Evolutionary conservation across 1,284 basidiomycete species (phyloP), one percentile per base, ranked within the genome.

Genomic region (Kwoniella shivajii): DNA sequence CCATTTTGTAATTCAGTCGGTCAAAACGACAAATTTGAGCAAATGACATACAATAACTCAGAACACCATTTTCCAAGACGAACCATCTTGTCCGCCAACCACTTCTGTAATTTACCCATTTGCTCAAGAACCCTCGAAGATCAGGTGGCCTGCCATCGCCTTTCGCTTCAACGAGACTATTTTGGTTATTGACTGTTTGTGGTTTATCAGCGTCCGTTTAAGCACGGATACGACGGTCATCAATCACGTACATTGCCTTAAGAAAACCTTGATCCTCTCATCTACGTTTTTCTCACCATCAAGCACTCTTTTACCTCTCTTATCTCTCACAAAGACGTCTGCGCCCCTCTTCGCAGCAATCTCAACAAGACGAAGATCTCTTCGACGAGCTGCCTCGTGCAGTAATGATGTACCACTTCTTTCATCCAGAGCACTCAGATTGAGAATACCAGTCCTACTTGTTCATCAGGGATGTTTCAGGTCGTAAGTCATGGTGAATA

Each of bases 1-100:
- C n/a, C 24, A 2, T 18, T 9, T 3, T n/a, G n/a, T n/a, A n/a
- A n/a, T n/a, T n/a, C n/a, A n/a, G n/a, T n/a, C n/a, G n/a, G n/a
- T n/a, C 10, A 14, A 5, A 42, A 3, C 9, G 6, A 31, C 7
- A 27, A 18, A n/a, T 48, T 39, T 4, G 44, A 18, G 1, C 18
- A 4, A n/a, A n/a, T n/a, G 6, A 55, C 66, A 64, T 45, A 71
- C 70, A 72, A 50, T 90, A 93, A 27, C 88, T 90, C 11, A 95
- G 78, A 31, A 89, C 81, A 5, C 92, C 95, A 59, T 90, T 85
- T 66, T 90, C 86, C 36, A 98, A 83, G 0, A 97, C 92, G 70
- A 98, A 96, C 92, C 94, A 98, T 0, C 95, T 83, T 0, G 89
- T 89, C 66, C 88, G 88, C 78, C 94, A 97, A 0, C 95, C 93